phyloP scores from a whole-genome alignment of 129 eudicot species.

The Helichrysum umbraculigerum region DNA sequence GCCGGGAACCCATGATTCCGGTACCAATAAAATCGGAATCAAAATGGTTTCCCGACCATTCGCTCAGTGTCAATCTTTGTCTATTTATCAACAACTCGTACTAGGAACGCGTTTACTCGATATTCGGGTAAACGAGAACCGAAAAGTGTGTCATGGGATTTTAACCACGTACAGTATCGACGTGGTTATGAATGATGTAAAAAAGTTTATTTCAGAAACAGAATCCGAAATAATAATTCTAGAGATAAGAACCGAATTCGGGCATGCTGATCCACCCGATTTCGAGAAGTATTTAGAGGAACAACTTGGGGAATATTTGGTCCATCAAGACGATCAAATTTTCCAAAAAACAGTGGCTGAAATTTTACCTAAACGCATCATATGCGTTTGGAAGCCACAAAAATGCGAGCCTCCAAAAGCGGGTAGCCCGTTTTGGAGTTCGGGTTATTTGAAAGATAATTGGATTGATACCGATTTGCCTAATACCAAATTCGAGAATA shows the following conservation, averaged over 20 bases:
- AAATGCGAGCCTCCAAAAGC: conserved; percentile 66
- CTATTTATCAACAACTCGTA: conserved; percentile 75
- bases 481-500: conserved; percentile 81
- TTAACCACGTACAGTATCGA: conserved; percentile 62
- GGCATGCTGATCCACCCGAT: conserved; percentile 87
- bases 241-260: conserved; percentile 90
- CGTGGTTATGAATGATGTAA: conserved; percentile 68
- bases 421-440: conserved; percentile 76
- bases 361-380: conserved; percentile 69
- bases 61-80: conserved; percentile 84
- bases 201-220: conserved; percentile 72
- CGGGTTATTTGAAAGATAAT: conserved; percentile 81
- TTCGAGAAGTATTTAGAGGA: conserved; percentile 75
- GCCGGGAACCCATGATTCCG: conserved; percentile 99
- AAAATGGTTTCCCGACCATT: conserved; percentile 74
- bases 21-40: conserved; percentile 83
- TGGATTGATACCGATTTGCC: conserved; percentile 96
- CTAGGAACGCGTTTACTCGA: conserved; percentile 75
- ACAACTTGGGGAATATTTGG: conserved; percentile 69
- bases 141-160: conserved; percentile 83
- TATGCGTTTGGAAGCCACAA: conserved; percentile 93
- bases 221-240: conserved; percentile 78
- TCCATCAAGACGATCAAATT: conserved; percentile 79
- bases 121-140: conserved; percentile 80
- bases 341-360: conserved; percentile 76